Evolutionary conservation across 371 early-diverging fungal genomes (phyloP).

Genomic region (Apophysomyces ossiformis): DNA sequence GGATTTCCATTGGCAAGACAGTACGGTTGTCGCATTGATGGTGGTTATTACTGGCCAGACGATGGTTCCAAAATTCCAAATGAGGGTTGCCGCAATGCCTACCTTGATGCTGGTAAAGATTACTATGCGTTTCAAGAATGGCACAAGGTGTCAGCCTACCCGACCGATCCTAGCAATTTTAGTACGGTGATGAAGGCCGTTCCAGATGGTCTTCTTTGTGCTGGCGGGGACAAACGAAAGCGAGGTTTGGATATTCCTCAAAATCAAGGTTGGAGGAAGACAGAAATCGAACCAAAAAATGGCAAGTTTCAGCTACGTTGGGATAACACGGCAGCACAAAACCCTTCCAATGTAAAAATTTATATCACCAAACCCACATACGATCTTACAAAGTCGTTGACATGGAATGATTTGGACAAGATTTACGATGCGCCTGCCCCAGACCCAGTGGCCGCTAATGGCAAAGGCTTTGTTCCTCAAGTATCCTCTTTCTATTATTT

Average conservation of each 20-base stretch:
- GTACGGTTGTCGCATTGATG: neutral
- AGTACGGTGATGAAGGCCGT: neutral
- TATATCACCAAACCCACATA: conserved; percentile 11
- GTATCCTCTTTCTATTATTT: conserved; percentile 8
- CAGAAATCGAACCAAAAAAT: neutral
- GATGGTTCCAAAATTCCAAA: conserved; percentile 6
- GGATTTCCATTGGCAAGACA: conserved; percentile 10
- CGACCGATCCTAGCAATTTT: neutral
- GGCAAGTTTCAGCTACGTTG: conserved; percentile 7
- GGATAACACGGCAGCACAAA: conserved; percentile 9
- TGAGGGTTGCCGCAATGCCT: conserved; percentile 6
- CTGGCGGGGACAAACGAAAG: neutral
- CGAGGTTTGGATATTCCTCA: neutral
- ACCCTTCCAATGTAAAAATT: neutral
- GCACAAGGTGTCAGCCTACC: conserved; percentile 6
- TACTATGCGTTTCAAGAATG: conserved; percentile 6
- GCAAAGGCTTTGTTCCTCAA: neutral
- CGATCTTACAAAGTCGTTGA: neutral
- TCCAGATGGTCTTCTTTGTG: conserved; percentile 3
- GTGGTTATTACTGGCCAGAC: conserved; percentile 8
- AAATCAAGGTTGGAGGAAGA: neutral
- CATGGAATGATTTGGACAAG: neutral
- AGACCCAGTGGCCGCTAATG: conserved; percentile 1
- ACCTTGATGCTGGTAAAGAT: conserved; percentile 2
- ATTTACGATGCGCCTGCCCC: neutral